These are phyloP conservation scores for Erysiphe pulchra DNA, from an alignment of 2,329 filamentous ascomycete genomes.

Conservation along the genomic window DNA sequence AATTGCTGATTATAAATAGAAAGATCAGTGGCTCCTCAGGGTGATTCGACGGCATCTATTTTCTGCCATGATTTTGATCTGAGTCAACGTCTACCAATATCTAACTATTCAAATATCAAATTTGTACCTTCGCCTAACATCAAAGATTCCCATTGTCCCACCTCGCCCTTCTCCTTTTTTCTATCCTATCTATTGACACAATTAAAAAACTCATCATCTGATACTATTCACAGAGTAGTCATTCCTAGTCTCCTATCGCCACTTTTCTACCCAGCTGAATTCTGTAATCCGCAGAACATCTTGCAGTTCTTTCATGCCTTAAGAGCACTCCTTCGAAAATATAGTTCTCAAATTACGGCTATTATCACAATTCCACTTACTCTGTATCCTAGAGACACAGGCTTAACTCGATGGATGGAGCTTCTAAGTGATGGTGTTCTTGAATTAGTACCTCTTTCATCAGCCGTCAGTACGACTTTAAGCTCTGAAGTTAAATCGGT, in stretches of 20 bases:
- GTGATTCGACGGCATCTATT: constrained; percentile 1
- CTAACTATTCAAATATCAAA: constrained; percentile 23
- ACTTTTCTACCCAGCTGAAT: constrained; percentile 47
- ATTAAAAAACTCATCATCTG: constrained; percentile 29
- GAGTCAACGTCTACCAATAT: constrained; percentile 34
- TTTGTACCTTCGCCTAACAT: constrained; percentile 21
- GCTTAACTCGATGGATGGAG: constrained; percentile 68
- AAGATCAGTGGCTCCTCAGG: neutral
- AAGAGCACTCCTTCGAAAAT: constrained; percentile 44
- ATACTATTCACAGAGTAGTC: constrained; percentile 51
- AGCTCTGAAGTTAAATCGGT: constrained; percentile 20
- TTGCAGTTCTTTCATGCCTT: constrained; percentile 63
- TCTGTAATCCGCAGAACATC: constrained; percentile 44
- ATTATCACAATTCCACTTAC: constrained; percentile 57
- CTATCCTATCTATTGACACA: constrained; percentile 29
- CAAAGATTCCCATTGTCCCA: constrained; percentile 10
- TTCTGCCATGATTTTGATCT: constrained; percentile 57
- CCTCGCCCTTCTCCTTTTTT: constrained; percentile 36
- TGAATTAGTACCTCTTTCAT: constrained; percentile 52
- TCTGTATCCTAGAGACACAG: constrained; percentile 50
- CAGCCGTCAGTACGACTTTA: constrained; percentile 21
- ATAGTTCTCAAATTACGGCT: constrained; percentile 38
- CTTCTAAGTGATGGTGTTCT: constrained; percentile 62
- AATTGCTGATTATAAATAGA: neutral
- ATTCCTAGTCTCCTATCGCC: constrained; percentile 73